A percentile compares a stretch with the other conserved stretches of the same genome.
These are phyloP conservation scores for Lactifluus rugatus DNA, from an alignment of 768 basidiomycete genomes.

Conservation along the genomic window DNA sequence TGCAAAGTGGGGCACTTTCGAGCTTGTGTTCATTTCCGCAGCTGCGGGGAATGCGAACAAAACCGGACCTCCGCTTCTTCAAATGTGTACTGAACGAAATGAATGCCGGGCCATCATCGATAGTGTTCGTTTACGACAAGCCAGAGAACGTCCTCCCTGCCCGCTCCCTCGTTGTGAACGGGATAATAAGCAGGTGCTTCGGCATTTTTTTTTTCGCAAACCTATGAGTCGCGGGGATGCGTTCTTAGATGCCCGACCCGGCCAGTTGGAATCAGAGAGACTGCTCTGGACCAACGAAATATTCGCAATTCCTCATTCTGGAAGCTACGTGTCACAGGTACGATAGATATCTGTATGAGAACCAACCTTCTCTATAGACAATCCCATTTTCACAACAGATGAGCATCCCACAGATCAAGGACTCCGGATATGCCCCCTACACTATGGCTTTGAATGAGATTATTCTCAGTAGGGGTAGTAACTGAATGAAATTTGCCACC, in stretches of 20 bases:
- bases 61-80: constrained; percentile 47
- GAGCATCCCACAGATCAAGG: constrained; percentile 37
- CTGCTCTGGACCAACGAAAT: constrained; percentile 37
- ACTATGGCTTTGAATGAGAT: too few relatives aligned
- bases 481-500: too few relatives aligned
- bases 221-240: constrained; percentile 35
- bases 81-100: constrained; percentile 38
- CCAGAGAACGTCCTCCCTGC: constrained; percentile 49
- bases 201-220: constrained; percentile 39
- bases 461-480: too few relatives aligned
- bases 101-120: constrained; percentile 34
- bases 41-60: constrained; percentile 43
- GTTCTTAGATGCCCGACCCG: constrained; percentile 35
- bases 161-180: constrained; percentile 45
- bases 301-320: constrained; percentile 48
- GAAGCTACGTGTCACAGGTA: constrained; percentile 41
- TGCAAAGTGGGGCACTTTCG: constrained; percentile 41
- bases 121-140: constrained; percentile 53
- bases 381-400: constrained; percentile 34
- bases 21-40: constrained; percentile 43
- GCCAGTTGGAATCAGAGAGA: constrained; percentile 37
- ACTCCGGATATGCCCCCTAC: too few relatives aligned
- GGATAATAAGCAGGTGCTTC: constrained; percentile 40
- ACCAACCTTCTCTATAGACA: constrained; percentile 26
- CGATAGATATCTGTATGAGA: neutral